Evolutionary conservation across 331 rosid species (phyloP).

Genomic region (Malus hybrid): DNA sequence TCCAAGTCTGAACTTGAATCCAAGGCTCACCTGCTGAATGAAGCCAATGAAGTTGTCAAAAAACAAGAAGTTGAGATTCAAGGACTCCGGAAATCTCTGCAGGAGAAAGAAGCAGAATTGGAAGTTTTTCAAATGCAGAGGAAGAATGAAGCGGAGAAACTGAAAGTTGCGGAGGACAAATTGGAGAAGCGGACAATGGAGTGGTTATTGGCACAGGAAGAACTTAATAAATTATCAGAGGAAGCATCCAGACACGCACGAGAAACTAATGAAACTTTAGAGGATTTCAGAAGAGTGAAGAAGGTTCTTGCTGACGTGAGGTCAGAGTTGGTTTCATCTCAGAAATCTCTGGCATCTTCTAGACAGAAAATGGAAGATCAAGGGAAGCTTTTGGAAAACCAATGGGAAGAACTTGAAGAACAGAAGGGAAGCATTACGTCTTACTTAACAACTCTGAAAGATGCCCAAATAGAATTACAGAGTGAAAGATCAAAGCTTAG

Average conservation of each 20-base stretch:
- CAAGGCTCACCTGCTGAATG: conserved; percentile 55
- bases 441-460: conserved; percentile 52
- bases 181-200: conserved; percentile 73
- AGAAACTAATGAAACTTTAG: conserved; percentile 47
- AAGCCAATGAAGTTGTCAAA: conserved; percentile 59
- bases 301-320: conserved; percentile 62
- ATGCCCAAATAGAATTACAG: conserved; percentile 70
- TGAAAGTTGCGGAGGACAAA: conserved; percentile 49
- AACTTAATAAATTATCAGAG: conserved; percentile 60
- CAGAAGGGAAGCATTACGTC: conserved; percentile 51
- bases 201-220: conserved; percentile 74
- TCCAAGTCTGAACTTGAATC: conserved; percentile 40
- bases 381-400: conserved; percentile 49
- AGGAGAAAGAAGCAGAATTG: conserved; percentile 53
- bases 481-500: conserved; percentile 60
- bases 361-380: conserved; percentile 67
- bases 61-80: conserved; percentile 64
- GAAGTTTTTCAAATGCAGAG: conserved; percentile 27
- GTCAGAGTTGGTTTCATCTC: conserved; percentile 82
- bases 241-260: conserved; percentile 39
- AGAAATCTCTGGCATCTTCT: conserved; percentile 61
- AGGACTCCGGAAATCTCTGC: conserved; percentile 36
- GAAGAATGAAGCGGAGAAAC: conserved; percentile 56
- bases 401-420: conserved; percentile 56
- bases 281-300: conserved; percentile 65